phyloP scores from a whole-genome alignment of 2,329 filamentous ascomycete species.

The Colletotrichum theobromicola region DNA sequence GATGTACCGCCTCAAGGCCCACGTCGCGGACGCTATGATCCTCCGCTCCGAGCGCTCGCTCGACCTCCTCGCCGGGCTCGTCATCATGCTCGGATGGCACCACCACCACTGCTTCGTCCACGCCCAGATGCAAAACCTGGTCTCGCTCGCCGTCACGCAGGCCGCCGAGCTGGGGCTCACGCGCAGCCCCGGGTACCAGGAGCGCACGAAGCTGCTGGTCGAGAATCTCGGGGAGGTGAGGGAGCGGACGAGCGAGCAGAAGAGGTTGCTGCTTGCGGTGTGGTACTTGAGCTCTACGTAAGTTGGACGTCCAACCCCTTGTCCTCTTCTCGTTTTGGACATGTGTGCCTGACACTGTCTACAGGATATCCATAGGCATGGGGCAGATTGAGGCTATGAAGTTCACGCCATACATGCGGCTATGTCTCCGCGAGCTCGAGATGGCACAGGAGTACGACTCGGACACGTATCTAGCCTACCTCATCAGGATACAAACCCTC shows the following conservation, averaged over 20 bases:
- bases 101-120: conserved; percentile 61
- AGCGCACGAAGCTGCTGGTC: conserved; percentile 47
- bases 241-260: conserved; percentile 54
- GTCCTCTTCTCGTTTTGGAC: not conserved
- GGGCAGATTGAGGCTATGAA: conserved; percentile 51
- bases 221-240: conserved; percentile 41
- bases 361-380: conserved; percentile 45
- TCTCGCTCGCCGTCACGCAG: conserved; percentile 53
- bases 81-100: conserved; percentile 55
- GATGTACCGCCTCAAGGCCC: conserved; percentile 51
- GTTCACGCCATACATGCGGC: conserved; percentile 56
- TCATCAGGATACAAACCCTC: conserved; percentile 55
- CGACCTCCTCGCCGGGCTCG: conserved; percentile 54
- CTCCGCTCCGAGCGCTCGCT: conserved; percentile 54
- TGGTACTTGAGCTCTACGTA: conserved; percentile 62
- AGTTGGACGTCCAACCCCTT: not conserved
- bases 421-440: conserved; percentile 53
- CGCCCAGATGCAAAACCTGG: conserved; percentile 54
- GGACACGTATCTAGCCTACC: conserved; percentile 49
- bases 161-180: conserved; percentile 52
- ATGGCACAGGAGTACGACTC: conserved; percentile 47
- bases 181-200: conserved; percentile 41
- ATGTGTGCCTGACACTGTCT: conserved; percentile 19
- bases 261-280: conserved; percentile 54
- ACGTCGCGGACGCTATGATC: conserved; percentile 54